Evolutionary conservation across 2,329 filamentous ascomycete species (phyloP).

Genomic region (Aaosphaeria arxii): DNA sequence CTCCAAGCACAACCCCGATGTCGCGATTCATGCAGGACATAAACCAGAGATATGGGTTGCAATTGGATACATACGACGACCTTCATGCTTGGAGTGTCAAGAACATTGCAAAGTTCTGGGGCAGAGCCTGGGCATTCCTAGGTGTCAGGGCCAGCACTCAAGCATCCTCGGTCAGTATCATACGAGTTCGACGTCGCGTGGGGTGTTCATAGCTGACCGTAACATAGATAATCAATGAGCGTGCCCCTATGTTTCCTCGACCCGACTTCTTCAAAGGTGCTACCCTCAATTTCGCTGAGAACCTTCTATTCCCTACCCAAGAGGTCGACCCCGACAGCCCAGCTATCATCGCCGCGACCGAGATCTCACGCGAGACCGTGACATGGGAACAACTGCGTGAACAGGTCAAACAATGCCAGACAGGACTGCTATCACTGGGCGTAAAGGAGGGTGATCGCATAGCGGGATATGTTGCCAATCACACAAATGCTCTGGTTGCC

Average conservation of each 20-base stretch:
- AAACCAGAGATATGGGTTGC: conserved; percentile 63
- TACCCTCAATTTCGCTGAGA: conserved; percentile 89
- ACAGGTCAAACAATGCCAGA: conserved; percentile 69
- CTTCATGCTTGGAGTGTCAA: conserved; percentile 84
- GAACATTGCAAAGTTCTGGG: conserved; percentile 76
- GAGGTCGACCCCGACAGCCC: conserved; percentile 56
- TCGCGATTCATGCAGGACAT: conserved; percentile 68
- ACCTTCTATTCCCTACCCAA: conserved; percentile 75
- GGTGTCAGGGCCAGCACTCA: conserved; percentile 67
- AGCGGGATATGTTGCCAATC: conserved; percentile 81
- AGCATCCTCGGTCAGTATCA: conserved; percentile 39
- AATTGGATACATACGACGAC: conserved; percentile 65
- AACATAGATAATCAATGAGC: conserved; percentile 62
- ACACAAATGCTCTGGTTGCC: conserved; percentile 79
- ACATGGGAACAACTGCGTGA: conserved; percentile 82
- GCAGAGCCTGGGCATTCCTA: conserved; percentile 78
- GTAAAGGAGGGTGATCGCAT: conserved; percentile 62
- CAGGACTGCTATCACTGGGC: conserved; percentile 65
- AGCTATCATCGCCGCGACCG: conserved; percentile 79
- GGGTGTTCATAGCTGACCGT: conserved; percentile 11
- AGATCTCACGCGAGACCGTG: conserved; percentile 62
- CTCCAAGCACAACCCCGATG: conserved; percentile 67
- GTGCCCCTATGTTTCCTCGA: conserved; percentile 76
- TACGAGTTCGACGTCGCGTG: conserved; percentile 48
- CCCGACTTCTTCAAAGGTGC: conserved; percentile 80